These are phyloP conservation scores for Trebouxia gelatinosa DNA, from an alignment of 163 green algal genomes.

Conservation along the genomic window DNA sequence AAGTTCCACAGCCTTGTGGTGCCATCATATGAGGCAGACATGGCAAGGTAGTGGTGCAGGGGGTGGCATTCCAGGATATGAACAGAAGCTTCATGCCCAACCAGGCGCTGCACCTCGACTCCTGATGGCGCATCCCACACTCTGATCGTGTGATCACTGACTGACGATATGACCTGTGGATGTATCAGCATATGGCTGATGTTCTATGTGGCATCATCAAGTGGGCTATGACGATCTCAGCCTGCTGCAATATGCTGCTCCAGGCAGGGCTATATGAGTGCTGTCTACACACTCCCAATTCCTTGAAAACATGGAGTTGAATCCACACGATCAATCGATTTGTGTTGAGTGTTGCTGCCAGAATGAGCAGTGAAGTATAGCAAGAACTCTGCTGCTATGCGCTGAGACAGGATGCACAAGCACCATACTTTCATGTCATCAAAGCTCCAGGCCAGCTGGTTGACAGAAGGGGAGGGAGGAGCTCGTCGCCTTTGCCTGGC, in stretches of 20 bases:
- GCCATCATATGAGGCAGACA: constrained; percentile 73
- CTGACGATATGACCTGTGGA: constrained; percentile 50
- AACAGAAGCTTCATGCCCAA: constrained; percentile 38
- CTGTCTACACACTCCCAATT: no score
- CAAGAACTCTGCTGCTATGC: neutral
- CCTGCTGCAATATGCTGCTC: no score
- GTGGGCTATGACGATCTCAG: no score
- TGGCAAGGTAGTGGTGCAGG: constrained; percentile 55
- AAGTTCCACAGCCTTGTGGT: constrained; percentile 63
- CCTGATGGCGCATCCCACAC: constrained; percentile 56
- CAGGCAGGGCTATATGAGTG: no score
- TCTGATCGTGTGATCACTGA: constrained; percentile 59
- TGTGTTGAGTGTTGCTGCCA: constrained; percentile 6
- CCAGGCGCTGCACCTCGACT: constrained; percentile 42
- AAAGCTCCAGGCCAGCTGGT: constrained; percentile 58
- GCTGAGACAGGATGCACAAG: neutral
- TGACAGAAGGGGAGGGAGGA: constrained; percentile 43
- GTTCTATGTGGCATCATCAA: no score
- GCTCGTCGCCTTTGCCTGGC: constrained; percentile 37
- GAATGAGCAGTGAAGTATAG: neutral
- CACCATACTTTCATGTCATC: neutral
- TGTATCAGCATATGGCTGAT: no score
- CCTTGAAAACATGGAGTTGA: no score
- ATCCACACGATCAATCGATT: no score
- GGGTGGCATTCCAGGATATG: constrained; percentile 74